These are phyloP conservation scores for Casuarina glauca DNA, from an alignment of 306 rosid genomes.

Conservation along the genomic window DNA sequence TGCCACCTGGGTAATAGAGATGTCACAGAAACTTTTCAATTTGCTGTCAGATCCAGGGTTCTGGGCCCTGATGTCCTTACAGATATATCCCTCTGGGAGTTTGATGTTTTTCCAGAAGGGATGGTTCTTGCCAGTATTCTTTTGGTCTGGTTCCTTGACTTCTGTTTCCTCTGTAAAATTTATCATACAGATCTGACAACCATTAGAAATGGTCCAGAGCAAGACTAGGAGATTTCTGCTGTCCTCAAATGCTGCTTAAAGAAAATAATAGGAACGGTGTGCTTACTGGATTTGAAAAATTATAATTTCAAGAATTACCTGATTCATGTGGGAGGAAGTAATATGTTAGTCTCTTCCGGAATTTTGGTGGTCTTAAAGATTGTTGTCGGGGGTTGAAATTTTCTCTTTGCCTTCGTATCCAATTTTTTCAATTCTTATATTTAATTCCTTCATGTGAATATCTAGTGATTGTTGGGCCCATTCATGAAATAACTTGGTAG, in stretches of 20 bases:
- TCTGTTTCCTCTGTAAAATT: slow-evolving; percentile 14
- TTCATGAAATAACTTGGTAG: background rate
- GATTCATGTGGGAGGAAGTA: background rate
- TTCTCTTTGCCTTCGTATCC: background rate
- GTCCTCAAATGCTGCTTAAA: background rate
- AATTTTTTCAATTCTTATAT: background rate
- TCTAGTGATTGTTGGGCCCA: background rate
- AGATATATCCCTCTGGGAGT: background rate
- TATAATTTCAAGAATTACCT: background rate
- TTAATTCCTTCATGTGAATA: background rate
- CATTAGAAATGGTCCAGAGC: slow-evolving; percentile 16
- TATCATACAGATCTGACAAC: slow-evolving; percentile 1
- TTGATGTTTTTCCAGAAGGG: background rate
- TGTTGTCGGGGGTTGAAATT: background rate
- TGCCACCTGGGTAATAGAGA: slow-evolving; percentile 31
- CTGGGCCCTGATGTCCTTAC: slow-evolving; percentile 31
- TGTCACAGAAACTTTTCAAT: slow-evolving; percentile 15
- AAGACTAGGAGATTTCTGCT: background rate
- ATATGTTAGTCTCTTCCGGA: background rate
- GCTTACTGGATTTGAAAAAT: slow-evolving; percentile 1
- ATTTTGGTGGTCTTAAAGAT: background rate
- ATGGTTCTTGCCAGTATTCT: slow-evolving; percentile 4
- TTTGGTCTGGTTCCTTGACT: slow-evolving; percentile 10
- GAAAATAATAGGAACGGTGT: background rate
- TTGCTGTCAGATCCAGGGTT: slow-evolving; percentile 30